phyloP scores from a whole-genome alignment of 768 basidiomycete genomes.

The Tulasnella sp. region DNA sequence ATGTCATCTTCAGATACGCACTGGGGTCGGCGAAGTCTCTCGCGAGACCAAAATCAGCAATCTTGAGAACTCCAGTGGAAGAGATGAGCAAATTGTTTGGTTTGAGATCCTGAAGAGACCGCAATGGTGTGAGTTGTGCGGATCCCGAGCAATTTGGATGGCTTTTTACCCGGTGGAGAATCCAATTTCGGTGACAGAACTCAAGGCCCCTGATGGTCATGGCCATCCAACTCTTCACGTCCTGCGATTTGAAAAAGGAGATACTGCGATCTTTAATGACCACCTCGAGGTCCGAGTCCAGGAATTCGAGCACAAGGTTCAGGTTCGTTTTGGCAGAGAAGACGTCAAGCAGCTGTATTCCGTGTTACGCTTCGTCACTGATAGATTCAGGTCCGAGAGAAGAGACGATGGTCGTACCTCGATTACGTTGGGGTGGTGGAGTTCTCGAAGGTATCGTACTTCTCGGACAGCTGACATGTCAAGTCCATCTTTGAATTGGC shows the following conservation, averaged over 20 bases:
- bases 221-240: conserved; percentile 98
- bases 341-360: conserved; percentile 76
- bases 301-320: conserved; percentile 93
- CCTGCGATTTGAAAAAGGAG: conserved; percentile 76
- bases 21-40: conserved; percentile 92
- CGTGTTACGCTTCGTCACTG: too few species aligned
- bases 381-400: too few species aligned
- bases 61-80: conserved; percentile 81
- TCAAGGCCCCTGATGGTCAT: conserved; percentile 98
- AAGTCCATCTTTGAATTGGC: conserved; percentile 93
- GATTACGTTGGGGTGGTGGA: conserved; percentile 91
- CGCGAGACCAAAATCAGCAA: conserved; percentile 98
- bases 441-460: conserved; percentile 91
- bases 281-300: conserved; percentile 93
- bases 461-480: conserved; percentile 99
- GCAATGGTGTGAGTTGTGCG: background rate
- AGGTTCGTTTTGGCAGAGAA: conserved; percentile 94
- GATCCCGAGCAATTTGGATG: background rate
- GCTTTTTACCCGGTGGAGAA: conserved; percentile 73
- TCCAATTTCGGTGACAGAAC: conserved; percentile 91
- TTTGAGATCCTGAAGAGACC: conserved; percentile 69
- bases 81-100: conserved; percentile 97
- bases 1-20: conserved; percentile 75
- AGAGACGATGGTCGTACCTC: too few species aligned
- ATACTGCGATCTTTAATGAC: conserved; percentile 89